phyloP scores from a whole-genome alignment of 1,139 yeast genomes.

The Insectozyma bohioensis region DNA sequence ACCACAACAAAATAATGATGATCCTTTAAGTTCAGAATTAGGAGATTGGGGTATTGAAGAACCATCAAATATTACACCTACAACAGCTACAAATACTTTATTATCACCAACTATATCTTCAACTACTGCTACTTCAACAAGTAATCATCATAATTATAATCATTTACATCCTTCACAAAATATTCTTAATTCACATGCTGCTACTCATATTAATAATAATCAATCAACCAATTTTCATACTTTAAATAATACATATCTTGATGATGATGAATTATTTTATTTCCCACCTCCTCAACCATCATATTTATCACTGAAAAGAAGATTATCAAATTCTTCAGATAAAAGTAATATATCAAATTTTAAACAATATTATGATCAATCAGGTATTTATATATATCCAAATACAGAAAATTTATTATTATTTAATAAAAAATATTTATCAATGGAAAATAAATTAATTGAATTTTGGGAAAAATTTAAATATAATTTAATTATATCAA shows the following conservation, averaged over 20 bases:
- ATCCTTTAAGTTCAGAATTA: slow-evolving; percentile 19
- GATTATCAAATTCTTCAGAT: slow-evolving; percentile 3
- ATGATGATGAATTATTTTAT: slow-evolving; percentile 8
- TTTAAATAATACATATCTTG: slow-evolving; percentile 7
- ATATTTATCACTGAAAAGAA: slow-evolving; percentile 4
- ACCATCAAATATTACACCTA: slow-evolving; percentile 10
- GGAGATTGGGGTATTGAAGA: slow-evolving; percentile 49
- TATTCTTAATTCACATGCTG: slow-evolving; percentile 16
- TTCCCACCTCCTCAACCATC: slow-evolving; percentile 9
- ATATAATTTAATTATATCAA: slow-evolving; percentile 40
- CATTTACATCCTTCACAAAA: too few relatives aligned
- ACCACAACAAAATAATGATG: too few relatives aligned
- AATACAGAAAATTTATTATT: slow-evolving; percentile 26
- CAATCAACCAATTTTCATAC: slow-evolving; percentile 5
- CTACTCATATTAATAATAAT: slow-evolving; percentile 8
- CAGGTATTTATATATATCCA: slow-evolving; percentile 8
- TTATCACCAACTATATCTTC: slow-evolving; percentile 19
- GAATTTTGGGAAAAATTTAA: slow-evolving; percentile 46
- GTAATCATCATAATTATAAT: slow-evolving; percentile 2
- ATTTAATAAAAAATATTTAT: slow-evolving; percentile 30
- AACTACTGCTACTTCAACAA: slow-evolving; percentile 12
- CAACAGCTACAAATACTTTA: slow-evolving; percentile 6
- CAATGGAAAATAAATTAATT: slow-evolving; percentile 16
- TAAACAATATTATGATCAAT: slow-evolving; percentile 10
- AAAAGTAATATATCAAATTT: slow-evolving; percentile 1